A percentile compares a stretch with the other conserved stretches of the same genome.
phyloP scores from a whole-genome alignment of 2,329 filamentous ascomycete genomes.

The Neurospora sp. region DNA sequence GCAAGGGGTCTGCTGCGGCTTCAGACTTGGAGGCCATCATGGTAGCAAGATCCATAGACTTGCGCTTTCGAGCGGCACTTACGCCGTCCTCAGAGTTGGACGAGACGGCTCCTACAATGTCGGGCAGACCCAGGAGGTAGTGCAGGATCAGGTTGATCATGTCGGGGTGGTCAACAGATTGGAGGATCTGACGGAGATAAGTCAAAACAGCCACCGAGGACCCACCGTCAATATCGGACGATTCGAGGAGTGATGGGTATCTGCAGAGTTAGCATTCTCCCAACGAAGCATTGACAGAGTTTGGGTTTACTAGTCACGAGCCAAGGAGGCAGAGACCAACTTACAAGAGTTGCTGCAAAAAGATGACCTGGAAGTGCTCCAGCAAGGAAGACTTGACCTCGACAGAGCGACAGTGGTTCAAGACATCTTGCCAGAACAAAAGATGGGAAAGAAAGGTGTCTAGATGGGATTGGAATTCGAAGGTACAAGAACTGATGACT shows the following conservation, averaged over 20 bases:
- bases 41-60: constrained; percentile 78
- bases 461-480: constrained; percentile 74
- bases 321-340: constrained; percentile 21
- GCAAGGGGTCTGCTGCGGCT: constrained; percentile 62
- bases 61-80: constrained; percentile 67
- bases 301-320: no score
- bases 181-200: constrained; percentile 82
- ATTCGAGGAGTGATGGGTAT: constrained; percentile 92
- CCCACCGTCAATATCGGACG: constrained; percentile 91
- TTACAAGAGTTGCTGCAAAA: constrained; percentile 85
- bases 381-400: constrained; percentile 89
- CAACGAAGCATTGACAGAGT: no score
- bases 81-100: constrained; percentile 39
- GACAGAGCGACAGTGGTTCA: constrained; percentile 86
- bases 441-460: constrained; percentile 92
- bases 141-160: constrained; percentile 90
- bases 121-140: constrained; percentile 78
- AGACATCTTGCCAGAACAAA: constrained; percentile 94
- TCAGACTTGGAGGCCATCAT: constrained; percentile 70
- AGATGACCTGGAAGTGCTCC: constrained; percentile 95
- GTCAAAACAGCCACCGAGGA: constrained; percentile 94
- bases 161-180: constrained; percentile 85
- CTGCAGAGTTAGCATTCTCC: constrained; percentile 30
- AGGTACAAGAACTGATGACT: constrained; percentile 63
- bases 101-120: constrained; percentile 31